Percentiles rank a stretch among this genome's conserved stretches.
Conservation (phyloP, 345 rosid genomes). For the Corchorus olitorius region DNA sequence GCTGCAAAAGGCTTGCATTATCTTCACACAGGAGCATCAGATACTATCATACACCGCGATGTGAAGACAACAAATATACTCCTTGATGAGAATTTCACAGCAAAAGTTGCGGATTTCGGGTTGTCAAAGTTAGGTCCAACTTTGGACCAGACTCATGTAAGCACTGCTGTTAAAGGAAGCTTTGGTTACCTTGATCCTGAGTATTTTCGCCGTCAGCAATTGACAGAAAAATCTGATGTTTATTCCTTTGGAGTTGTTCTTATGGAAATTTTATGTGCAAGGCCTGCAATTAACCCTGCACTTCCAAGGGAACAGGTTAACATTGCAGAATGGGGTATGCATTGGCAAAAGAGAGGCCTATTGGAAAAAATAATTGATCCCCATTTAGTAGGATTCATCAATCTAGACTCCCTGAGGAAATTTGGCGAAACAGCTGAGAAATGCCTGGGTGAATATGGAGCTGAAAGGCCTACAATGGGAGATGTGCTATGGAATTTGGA, state of each 20-base stretch:
- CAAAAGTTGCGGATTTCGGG: constrained; percentile 80
- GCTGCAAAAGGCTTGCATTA: constrained; percentile 75
- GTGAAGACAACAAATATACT: constrained; percentile 76
- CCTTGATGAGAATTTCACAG: constrained; percentile 62
- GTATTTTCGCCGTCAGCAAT: constrained; percentile 66
- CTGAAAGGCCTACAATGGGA: constrained; percentile 66
- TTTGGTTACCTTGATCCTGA: constrained; percentile 73
- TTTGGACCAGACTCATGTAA: constrained; percentile 69
- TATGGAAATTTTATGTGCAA: constrained; percentile 61
- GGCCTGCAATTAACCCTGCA: constrained; percentile 64
- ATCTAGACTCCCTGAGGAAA: constrained; percentile 51
- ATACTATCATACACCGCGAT: constrained; percentile 67
- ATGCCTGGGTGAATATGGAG: constrained; percentile 54
- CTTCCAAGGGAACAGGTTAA: constrained; percentile 72
- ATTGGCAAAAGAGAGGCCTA: constrained; percentile 39
- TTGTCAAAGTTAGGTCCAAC: constrained; percentile 69
- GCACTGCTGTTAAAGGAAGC: constrained; percentile 80
- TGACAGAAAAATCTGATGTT: constrained; percentile 67
- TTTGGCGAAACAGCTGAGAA: constrained; percentile 61
- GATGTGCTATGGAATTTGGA: constrained; percentile 74
- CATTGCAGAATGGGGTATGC: constrained; percentile 69
- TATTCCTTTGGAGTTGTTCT: constrained; percentile 73
- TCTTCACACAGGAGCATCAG: constrained; percentile 70
- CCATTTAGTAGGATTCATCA: constrained; percentile 39
- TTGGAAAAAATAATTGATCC: constrained; percentile 51